These are phyloP conservation scores for Neonectria neomacrospora DNA, from an alignment of 2,329 filamentous ascomycete species.

Conservation along the genomic window DNA sequence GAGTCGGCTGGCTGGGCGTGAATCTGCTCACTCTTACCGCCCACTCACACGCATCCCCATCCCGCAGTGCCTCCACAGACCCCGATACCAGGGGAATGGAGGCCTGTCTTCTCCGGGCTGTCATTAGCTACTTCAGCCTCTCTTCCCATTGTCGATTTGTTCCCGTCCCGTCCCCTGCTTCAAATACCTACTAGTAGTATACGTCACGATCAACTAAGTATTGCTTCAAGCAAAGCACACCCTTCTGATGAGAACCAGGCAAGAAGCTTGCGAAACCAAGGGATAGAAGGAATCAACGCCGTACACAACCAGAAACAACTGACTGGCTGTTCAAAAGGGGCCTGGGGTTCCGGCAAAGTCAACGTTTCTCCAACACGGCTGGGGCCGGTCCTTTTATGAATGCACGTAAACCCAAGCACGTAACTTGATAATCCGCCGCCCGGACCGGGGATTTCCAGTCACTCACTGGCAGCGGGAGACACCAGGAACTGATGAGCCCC, in stretches of 20 bases:
- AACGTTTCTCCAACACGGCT: background rate
- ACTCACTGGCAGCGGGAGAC: background rate
- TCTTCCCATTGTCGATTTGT: background rate
- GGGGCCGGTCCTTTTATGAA: background rate
- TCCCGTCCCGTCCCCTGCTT: background rate
- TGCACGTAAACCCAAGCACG: background rate
- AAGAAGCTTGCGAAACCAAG: background rate
- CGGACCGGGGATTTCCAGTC: background rate
- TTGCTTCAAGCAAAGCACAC: background rate
- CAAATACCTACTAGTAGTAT: too few species aligned
- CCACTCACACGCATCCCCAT: background rate
- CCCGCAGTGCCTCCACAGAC: background rate
- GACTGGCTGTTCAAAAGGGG: background rate
- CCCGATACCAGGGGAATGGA: background rate
- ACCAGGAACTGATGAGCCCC: background rate
- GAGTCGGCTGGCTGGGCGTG: conserved; percentile 12
- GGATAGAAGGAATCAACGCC: background rate
- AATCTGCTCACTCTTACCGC: background rate
- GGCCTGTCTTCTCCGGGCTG: background rate
- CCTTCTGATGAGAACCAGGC: background rate
- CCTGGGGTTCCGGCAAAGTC: background rate
- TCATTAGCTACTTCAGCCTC: background rate
- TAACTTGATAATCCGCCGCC: background rate
- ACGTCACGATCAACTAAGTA: too few species aligned
- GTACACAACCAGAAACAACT: too few species aligned